Evolutionary conservation across 2,329 filamentous ascomycete genomes (phyloP), one percentile per base, ranked within the genome.

Genomic region (Stagonosporopsis cucurbitacearum): DNA sequence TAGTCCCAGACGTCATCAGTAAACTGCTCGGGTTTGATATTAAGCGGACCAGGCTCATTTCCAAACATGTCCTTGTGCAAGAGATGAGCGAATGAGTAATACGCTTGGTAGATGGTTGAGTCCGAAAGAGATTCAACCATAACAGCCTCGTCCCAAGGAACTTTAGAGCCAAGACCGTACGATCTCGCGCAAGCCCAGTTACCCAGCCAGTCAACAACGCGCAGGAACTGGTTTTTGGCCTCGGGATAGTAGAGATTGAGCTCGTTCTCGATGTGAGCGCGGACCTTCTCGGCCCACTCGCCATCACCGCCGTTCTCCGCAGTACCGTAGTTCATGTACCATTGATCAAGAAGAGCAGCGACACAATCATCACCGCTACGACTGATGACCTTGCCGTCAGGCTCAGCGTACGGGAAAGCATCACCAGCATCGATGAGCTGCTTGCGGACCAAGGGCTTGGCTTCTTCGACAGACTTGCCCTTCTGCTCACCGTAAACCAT

Each of bases 1-100:
- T 96, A 97, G 77, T 99, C 94, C 92, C 93, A 99, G 42, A 96
- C 91, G 67, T 96, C 92, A 64, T 97, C 93, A 8, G 84, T 92
- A 89, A 98, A 93, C 77, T 97, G 92, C 54, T 95, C 91, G 1
- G 92, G 81, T 39, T 83, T 85, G 63, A 98, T 84, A 60, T 68
- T 67, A 4, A 73, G 64, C 32, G 68, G 63, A 1, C 72, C 72
- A 20, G 65, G 50, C 48, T 76, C 68, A 55, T 88, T 85, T 48
- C 95, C 95, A 65, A 92, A 98, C 58, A 95, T 87, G 67, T 98
- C 95, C 47, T 85, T 86, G 78, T 96, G 92, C 28, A 96, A 84
- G 36, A 82, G 72, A 63, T 86, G 83, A 3, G 83, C 78, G 54
- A 86, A 82, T 0, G 83, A 87, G 78, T 82, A 88, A 75, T 84